A percentile compares a stretch with the other conserved stretches of the same genome.
Conservation (phyloP, 495 filamentous ascomycete genomes). For the Aspergillus sclerotiicarbonarius region DNA sequence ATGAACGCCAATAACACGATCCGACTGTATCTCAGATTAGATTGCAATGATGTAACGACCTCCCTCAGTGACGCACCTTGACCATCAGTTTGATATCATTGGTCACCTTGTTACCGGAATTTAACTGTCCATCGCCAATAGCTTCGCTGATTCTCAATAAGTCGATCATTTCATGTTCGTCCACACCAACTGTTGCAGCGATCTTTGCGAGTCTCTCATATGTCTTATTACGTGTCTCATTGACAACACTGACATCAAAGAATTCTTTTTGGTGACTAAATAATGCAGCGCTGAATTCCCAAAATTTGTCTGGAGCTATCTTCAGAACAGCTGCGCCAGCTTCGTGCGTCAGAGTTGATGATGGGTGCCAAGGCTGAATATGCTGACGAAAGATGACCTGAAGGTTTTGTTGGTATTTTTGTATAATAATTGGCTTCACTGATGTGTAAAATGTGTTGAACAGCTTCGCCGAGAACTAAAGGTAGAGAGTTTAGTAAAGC, state of each 20-base stretch:
- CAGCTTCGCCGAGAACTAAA: conserved; percentile 60
- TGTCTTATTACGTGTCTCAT: conserved; percentile 80
- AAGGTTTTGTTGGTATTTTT: conserved; percentile 57
- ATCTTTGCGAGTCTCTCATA: conserved; percentile 73
- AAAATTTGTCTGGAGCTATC: conserved; percentile 68
- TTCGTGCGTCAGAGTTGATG: conserved; percentile 83
- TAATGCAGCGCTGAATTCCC: conserved; percentile 68
- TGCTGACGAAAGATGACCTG: conserved; percentile 84
- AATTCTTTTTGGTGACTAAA: conserved; percentile 69
- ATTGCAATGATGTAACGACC: neutral
- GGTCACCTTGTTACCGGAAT: conserved; percentile 73
- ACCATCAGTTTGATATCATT: conserved; percentile 81
- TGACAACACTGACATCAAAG: conserved; percentile 79
- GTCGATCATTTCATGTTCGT: conserved; percentile 60
- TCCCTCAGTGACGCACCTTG: conserved; percentile 52
- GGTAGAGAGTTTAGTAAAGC: conserved; percentile 5
- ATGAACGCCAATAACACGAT: conserved; percentile 75
- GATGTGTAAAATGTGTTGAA: conserved; percentile 67
- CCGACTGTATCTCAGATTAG: conserved; percentile 42
- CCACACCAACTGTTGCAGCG: conserved; percentile 62
- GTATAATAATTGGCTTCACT: conserved; percentile 53
- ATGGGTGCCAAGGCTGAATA: conserved; percentile 95
- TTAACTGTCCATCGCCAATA: conserved; percentile 60
- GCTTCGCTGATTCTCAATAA: conserved; percentile 63
- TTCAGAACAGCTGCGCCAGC: conserved; percentile 74